A percentile compares a stretch with the other conserved stretches of the same genome.
phyloP scores from a whole-genome alignment of 495 filamentous ascomycete species.

The Penicillium paxilli region DNA sequence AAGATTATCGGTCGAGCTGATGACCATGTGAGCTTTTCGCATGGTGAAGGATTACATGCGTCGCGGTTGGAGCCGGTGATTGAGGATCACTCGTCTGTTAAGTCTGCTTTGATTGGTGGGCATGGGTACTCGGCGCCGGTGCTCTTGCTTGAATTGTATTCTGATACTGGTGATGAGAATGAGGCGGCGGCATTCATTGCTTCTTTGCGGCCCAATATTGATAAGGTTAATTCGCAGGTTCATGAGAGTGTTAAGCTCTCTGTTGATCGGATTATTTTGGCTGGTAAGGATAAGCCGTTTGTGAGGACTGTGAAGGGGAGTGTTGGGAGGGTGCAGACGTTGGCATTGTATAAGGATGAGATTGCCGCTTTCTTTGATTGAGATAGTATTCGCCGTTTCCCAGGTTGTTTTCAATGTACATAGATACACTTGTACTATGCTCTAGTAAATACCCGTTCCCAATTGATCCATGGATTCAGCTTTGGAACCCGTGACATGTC shows the following conservation, averaged over 20 bases:
- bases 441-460: too few relatives aligned
- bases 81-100: slow-evolving; percentile 19
- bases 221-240: slow-evolving; percentile 12
- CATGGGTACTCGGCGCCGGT: slow-evolving; percentile 20
- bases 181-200: neutral
- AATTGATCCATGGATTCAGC: too few relatives aligned
- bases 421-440: too few relatives aligned
- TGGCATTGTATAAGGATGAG: slow-evolving; percentile 34
- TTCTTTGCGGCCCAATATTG: slow-evolving; percentile 17
- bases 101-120: slow-evolving; percentile 26
- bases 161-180: neutral
- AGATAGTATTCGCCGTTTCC: neutral
- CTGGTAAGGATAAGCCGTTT: slow-evolving; percentile 21
- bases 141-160: slow-evolving; percentile 22
- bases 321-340: slow-evolving; percentile 30
- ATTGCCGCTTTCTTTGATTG: slow-evolving; percentile 23
- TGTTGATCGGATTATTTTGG: slow-evolving; percentile 12
- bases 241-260: slow-evolving; percentile 17
- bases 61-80: slow-evolving; percentile 25
- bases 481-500: too few relatives aligned
- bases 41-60: slow-evolving; percentile 26
- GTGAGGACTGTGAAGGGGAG: slow-evolving; percentile 28
- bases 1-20: slow-evolving; percentile 24
- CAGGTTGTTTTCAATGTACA: too few relatives aligned
- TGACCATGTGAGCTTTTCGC: slow-evolving; percentile 24